Evolutionary conservation across 2,329 filamentous ascomycete species (phyloP).

Genomic region (Thielaviopsis euricoi): DNA sequence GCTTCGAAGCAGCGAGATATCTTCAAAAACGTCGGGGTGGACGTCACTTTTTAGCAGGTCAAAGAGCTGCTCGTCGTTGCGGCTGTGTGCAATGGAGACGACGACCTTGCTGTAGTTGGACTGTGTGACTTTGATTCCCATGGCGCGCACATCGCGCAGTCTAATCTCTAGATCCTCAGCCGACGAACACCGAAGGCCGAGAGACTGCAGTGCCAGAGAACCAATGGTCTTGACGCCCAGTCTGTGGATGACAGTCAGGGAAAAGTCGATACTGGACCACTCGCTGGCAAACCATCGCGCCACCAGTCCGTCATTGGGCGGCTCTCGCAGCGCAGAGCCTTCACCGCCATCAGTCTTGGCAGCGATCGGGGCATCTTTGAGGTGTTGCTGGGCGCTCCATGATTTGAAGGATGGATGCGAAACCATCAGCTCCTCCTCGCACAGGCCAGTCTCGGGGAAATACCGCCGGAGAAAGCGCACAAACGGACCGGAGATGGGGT

Average conservation of each 20-base stretch:
- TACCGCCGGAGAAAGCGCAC: conserved; percentile 31
- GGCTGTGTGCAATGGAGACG: conserved; percentile 41
- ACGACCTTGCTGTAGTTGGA: conserved; percentile 51
- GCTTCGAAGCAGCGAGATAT: conserved; percentile 23
- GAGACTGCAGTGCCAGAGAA: conserved; percentile 58
- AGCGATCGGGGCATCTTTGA: background rate
- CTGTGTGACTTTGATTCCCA: conserved; percentile 44
- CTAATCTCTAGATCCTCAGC: conserved; percentile 1
- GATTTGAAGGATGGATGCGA: background rate
- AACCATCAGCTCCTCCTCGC: conserved; percentile 21
- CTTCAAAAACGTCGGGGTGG: conserved; percentile 39
- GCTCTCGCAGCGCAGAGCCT: background rate
- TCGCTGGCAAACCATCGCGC: conserved; percentile 64
- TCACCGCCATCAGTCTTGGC: background rate
- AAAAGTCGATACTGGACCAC: conserved; percentile 55
- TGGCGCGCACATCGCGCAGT: conserved; percentile 15
- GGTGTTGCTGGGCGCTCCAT: background rate
- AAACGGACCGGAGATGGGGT: conserved; percentile 27
- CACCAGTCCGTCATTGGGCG: conserved; percentile 49
- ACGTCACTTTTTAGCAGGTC: conserved; percentile 32
- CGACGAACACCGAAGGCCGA: conserved; percentile 39
- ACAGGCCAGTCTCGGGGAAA: conserved; percentile 24
- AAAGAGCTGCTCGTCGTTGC: conserved; percentile 32
- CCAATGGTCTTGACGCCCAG: conserved; percentile 60
- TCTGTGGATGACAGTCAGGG: conserved; percentile 51